Evolutionary conservation across 805 yeast genomes (phyloP).

Genomic region (Saturnispora sanitii): DNA sequence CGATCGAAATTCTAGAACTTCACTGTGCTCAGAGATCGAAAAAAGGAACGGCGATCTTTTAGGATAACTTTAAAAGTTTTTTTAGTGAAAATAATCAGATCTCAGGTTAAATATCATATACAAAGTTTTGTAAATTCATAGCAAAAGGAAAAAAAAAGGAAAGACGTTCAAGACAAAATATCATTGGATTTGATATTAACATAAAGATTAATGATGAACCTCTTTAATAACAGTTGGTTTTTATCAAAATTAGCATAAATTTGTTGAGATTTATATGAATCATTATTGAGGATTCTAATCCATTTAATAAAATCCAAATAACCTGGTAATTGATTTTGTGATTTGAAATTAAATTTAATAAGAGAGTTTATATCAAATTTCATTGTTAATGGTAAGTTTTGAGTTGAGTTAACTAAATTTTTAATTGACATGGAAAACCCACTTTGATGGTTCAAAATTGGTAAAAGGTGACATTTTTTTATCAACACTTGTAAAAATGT

Average conservation of each 20-base stretch:
- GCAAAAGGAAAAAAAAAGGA: neutral
- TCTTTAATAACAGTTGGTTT: constrained; percentile 3
- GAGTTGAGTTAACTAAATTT: neutral
- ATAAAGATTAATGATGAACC: constrained; percentile 4
- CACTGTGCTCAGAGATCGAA: too few relatives aligned
- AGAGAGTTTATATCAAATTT: constrained; percentile 1
- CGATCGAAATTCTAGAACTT: too few relatives aligned
- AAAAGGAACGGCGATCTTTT: too few relatives aligned
- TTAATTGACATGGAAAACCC: neutral
- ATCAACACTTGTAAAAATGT: constrained; percentile 11
- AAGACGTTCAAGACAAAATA: neutral
- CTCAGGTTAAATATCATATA: too few relatives aligned
- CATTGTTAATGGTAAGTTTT: neutral
- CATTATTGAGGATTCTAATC: constrained; percentile 4
- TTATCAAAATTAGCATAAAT: neutral
- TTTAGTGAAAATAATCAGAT: too few relatives aligned
- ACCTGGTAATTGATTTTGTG: constrained; percentile 1
- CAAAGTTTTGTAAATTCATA: neutral
- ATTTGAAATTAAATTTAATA: neutral
- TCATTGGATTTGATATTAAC: constrained; percentile 1
- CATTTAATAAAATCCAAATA: constrained; percentile 5
- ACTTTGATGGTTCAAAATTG: constrained; percentile 1
- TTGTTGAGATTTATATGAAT: neutral
- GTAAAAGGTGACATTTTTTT: constrained; percentile 11
- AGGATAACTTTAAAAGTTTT: too few relatives aligned